These are phyloP conservation scores for Salix arbutifolia DNA, from an alignment of 345 rosid genomes.

Conservation along the genomic window DNA sequence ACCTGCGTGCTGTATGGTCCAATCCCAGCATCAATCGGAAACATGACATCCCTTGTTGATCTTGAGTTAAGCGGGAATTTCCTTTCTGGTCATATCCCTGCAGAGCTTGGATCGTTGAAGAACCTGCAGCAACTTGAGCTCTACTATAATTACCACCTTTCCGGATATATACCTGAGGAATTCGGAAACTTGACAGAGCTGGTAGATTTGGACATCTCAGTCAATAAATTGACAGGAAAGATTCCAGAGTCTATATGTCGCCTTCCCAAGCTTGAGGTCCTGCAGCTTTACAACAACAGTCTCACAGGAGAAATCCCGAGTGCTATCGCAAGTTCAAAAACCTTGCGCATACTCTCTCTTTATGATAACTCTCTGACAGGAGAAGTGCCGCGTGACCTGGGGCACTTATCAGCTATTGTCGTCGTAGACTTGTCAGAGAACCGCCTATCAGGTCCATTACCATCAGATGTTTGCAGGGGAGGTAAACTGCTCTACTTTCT, in stretches of 20 bases:
- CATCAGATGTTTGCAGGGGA: conserved; percentile 56
- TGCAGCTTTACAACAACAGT: conserved; percentile 93
- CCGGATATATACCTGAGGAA: conserved; percentile 72
- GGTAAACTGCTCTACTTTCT: conserved; percentile 77
- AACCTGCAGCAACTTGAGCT: conserved; percentile 76
- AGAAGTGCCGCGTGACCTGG: conserved; percentile 63
- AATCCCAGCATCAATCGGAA: conserved; percentile 72
- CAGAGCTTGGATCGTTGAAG: conserved; percentile 64
- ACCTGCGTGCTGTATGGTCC: conserved; percentile 61
- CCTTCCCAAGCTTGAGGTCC: conserved; percentile 63
- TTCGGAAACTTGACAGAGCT: conserved; percentile 86
- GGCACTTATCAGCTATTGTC: conserved; percentile 45
- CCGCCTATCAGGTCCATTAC: conserved; percentile 64
- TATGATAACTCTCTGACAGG: conserved; percentile 74
- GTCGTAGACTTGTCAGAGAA: conserved; percentile 83
- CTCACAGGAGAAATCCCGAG: conserved; percentile 76
- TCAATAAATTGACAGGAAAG: conserved; percentile 60
- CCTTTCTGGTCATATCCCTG: conserved; percentile 62
- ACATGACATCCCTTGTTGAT: conserved; percentile 77
- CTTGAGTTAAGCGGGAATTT: conserved; percentile 82
- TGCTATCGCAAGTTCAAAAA: conserved; percentile 54
- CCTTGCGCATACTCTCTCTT: conserved; percentile 57
- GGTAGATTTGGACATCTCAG: conserved; percentile 79
- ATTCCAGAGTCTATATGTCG: conserved; percentile 74
- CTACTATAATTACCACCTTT: conserved; percentile 58